Evolutionary conservation across 345 rosid species (phyloP), one percentile per base, ranked within the genome.

Genomic region (Aquilaria yunnanensis): DNA sequence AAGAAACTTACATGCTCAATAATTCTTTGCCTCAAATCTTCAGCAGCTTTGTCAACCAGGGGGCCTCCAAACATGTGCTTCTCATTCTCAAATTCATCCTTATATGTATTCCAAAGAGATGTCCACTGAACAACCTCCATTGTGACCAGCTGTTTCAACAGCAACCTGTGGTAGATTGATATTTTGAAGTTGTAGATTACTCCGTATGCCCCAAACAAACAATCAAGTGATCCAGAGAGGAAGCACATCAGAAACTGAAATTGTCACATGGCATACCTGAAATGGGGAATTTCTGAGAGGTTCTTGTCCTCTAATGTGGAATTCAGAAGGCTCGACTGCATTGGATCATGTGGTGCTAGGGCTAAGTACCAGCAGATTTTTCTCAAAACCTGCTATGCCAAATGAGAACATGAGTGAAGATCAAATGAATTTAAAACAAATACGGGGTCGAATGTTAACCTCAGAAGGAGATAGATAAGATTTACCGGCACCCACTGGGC

Each of bases 81-180:
- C 75, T 91, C 99, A 61, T 77, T 78, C 62, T 89, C 96, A 73
- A 95, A 95, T 70, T 95, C 99, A 61, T 80, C 90, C 70, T 84
- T 75, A 74, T 82, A 91, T 31, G 77, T 66, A 80, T 74, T 82
- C 99, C 97, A 95, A 58, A 95, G 93, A 59, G 93, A 74, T 53
- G 96, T 95, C 99, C 99, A 91, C 56, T 81, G 96, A 67, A 95
- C 81, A 68, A 95, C 97, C 83, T 95, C 99, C 97, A 91, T 87
- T 45, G 97, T 91, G 60, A 95, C 96, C 73, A 95, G 74, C 70
- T 90, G 95, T 68, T 90, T 90, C 72, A 90, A 75, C 50, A 90
- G 83, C 83, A 85, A 61, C 82, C 99, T 89, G 69, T 12, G 45
- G 56, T 43, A 32, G 16, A 68, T 45, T 3, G 64, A 56, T 67